Base-by-base conservation (phyloP, 202 grass and related monocot species). In the Panicum hallii region DNA sequence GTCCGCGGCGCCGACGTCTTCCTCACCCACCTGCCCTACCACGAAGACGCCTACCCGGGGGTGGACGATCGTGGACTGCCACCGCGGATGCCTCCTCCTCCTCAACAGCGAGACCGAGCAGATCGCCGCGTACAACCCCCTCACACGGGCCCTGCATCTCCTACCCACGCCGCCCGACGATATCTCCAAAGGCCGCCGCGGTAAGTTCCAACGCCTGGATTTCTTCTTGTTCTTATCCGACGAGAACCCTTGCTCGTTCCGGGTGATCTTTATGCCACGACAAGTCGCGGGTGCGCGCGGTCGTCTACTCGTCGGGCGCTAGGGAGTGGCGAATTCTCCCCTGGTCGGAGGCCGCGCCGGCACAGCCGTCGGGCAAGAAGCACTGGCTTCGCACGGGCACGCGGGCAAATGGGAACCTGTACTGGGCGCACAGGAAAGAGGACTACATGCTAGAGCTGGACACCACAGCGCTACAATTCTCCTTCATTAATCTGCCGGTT, bases 81-180 rank as follows among this genome's bases (percentile, higher is more conserved):
- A 6, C 20, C 19, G 63, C 7, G 82, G 82, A 38, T 55, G 28
- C 15, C 34, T 67, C 9, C 3, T 84, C 12, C 71, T 84, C 36
- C 0, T 67, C 34, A 66, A 43, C 58, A 15, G 0, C 2, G 13
- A 1, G 14, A 75, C 22, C 71, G 10, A 44, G 14, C 72, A 65
- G 82, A 50, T 67, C 9, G 71, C 82, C 4, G 61, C 52, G n/a
- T 84, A 84, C 71, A 64, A 55, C 15, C 82, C 82, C n/a, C 9
- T 75, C 61, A 32, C 60, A 4, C 34, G 71, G 20, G 36, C 58
- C 47, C 47, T 75, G n/a, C 14, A 56, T 9, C 14, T 84, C 47
- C n/a, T 66, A 3, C 60, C 79, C 44, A 36, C 11, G 46, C 81
- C 81, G 13, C 44, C 45, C 30, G 44, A 41, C 9, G 44, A 83